phyloP scores from a whole-genome alignment of 768 basidiomycete genomes.

The Neoboletus magnificus region DNA sequence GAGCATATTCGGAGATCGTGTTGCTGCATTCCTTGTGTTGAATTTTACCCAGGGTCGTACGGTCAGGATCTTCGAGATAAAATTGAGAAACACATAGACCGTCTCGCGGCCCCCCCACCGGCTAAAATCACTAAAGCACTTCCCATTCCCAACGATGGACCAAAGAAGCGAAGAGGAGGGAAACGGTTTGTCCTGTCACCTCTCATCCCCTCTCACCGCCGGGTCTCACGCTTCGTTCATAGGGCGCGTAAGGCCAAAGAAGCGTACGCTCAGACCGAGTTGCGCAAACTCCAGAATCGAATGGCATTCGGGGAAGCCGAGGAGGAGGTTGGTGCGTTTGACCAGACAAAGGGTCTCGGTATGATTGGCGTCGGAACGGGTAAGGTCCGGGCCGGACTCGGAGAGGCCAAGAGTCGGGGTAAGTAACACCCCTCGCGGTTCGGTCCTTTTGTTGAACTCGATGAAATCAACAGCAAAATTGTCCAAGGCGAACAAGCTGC shows the following conservation, averaged over 20 bases:
- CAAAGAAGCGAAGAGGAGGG: slow-evolving; percentile 93
- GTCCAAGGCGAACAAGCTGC: slow-evolving; percentile 90
- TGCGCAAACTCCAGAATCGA: slow-evolving; percentile 95
- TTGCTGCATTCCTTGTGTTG: neutral
- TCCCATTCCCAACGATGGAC: slow-evolving; percentile 92
- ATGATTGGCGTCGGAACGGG: slow-evolving; percentile 91
- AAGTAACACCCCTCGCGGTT: slow-evolving; percentile 22
- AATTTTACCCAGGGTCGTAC: slow-evolving; percentile 55
- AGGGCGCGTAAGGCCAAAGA: slow-evolving; percentile 99
- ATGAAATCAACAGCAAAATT: slow-evolving; percentile 69
- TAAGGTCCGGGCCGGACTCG: slow-evolving; percentile 82
- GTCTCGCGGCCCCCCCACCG: slow-evolving; percentile 90
- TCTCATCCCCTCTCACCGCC: neutral
- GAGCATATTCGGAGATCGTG: slow-evolving; percentile 11
- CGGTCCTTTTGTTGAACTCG: neutral
- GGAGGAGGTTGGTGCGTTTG: slow-evolving; percentile 93
- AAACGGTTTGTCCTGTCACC: slow-evolving; percentile 61
- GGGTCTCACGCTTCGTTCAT: neutral
- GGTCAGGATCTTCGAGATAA: slow-evolving; percentile 79
- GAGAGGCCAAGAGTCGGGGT: slow-evolving; percentile 92
- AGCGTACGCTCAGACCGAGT: slow-evolving; percentile 93
- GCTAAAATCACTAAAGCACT: slow-evolving; percentile 90
- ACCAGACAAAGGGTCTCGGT: slow-evolving; percentile 96
- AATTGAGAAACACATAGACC: slow-evolving; percentile 90
- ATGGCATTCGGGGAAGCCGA: slow-evolving; percentile 95